Evolutionary conservation across 1,284 basidiomycete genomes (phyloP).

Genomic region (Inonotus obliquus): DNA sequence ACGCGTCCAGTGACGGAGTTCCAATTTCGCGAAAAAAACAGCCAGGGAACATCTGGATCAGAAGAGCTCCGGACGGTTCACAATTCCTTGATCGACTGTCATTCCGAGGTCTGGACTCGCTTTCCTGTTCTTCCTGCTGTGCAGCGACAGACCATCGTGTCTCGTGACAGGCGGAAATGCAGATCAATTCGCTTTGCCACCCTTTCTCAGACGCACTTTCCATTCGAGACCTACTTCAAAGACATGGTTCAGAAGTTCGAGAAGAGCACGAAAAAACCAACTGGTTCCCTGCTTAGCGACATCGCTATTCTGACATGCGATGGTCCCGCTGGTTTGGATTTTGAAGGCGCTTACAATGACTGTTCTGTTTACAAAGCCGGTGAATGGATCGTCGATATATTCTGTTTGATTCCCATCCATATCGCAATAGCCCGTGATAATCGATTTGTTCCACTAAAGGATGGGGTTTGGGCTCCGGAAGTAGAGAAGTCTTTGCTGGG

Average conservation of each 20-base stretch:
- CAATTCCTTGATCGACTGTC: slow-evolving; percentile 52
- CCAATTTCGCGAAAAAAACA: slow-evolving; percentile 41
- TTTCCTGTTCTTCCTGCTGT: slow-evolving; percentile 57
- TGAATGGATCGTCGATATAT: slow-evolving; percentile 57
- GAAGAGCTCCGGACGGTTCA: slow-evolving; percentile 29
- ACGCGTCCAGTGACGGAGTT: slow-evolving; percentile 51
- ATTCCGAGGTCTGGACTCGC: slow-evolving; percentile 57
- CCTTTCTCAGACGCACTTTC: background rate
- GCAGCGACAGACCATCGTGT: slow-evolving; percentile 40
- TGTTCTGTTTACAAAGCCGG: slow-evolving; percentile 40
- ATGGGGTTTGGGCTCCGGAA: slow-evolving; percentile 46
- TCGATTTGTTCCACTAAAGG: slow-evolving; percentile 54
- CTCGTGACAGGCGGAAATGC: slow-evolving; percentile 27
- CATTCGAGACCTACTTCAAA: slow-evolving; percentile 36
- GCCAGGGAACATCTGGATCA: slow-evolving; percentile 16
- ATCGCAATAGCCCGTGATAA: slow-evolving; percentile 55
- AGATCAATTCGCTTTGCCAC: slow-evolving; percentile 42
- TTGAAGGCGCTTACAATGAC: slow-evolving; percentile 10
- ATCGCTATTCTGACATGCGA: slow-evolving; percentile 30
- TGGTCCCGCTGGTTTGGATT: slow-evolving; percentile 15
- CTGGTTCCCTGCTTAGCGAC: slow-evolving; percentile 36
- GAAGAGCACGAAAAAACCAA: slow-evolving; percentile 46
- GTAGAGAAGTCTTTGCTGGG: slow-evolving; percentile 51
- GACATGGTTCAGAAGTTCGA: slow-evolving; percentile 45
- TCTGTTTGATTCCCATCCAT: slow-evolving; percentile 63